A percentile compares a stretch with the other conserved stretches of the same genome.
Conservation (phyloP, 1,284 basidiomycete genomes). For the Waitea zeae region DNA sequence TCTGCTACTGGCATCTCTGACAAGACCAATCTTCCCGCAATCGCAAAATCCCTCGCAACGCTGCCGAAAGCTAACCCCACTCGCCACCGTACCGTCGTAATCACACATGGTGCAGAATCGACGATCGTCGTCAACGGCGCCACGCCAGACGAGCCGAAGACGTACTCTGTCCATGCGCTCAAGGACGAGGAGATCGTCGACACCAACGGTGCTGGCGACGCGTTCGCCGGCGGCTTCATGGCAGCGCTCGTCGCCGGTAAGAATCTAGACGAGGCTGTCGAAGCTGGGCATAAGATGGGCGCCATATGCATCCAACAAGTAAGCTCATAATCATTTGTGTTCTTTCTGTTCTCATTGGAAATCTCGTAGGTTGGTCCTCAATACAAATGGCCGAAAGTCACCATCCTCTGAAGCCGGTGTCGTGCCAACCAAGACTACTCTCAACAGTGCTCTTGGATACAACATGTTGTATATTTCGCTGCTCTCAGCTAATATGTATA, state of each 20-base stretch:
- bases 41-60: conserved; percentile 59
- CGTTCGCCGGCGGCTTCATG: conserved; percentile 95
- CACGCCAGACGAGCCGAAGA: conserved; percentile 33
- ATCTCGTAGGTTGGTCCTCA: conserved; percentile 45
- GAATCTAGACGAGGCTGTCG: conserved; percentile 61
- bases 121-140: conserved; percentile 66
- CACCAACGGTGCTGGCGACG: conserved; percentile 99
- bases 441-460: too few species aligned
- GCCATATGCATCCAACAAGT: conserved; percentile 78
- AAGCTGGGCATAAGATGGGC: conserved; percentile 82
- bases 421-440: too few species aligned
- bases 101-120: conserved; percentile 80
- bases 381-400: conserved; percentile 65
- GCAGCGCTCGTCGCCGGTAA: conserved; percentile 79
- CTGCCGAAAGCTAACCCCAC: conserved; percentile 55
- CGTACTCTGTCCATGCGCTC: conserved; percentile 49
- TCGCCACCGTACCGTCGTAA: conserved; percentile 70
- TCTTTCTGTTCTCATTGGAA: neutral
- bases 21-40: conserved; percentile 43
- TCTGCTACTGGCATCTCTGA: conserved; percentile 38
- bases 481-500: too few species aligned
- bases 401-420: too few species aligned
- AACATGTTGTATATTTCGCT: too few species aligned
- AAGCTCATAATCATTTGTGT: conserved; percentile 21
- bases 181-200: conserved; percentile 70